A percentile compares a stretch with the other conserved stretches of the same genome.
These are phyloP conservation scores for Nepenthes mirabilis DNA, from an alignment of 148 eudicot genomes.

Conservation along the genomic window DNA sequence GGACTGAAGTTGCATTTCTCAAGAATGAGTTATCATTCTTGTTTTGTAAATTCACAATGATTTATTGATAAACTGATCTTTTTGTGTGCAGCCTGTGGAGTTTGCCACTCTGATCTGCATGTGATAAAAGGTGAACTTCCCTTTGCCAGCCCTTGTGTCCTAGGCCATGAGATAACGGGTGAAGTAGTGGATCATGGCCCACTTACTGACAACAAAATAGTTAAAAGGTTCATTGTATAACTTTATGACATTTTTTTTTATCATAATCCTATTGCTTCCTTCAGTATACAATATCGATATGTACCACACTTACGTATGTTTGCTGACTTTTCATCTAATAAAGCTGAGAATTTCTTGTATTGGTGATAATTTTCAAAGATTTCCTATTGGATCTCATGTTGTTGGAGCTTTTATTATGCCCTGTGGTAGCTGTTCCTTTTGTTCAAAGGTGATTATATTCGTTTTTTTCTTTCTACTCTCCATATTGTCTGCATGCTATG, in stretches of 20 bases:
- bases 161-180: constrained; percentile 98
- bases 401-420: constrained; percentile 99
- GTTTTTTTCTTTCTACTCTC: constrained; percentile 1
- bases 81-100: constrained; percentile 85
- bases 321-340: constrained; percentile 2
- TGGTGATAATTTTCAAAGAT: constrained; percentile 33
- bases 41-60: constrained; percentile 10
- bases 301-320: neutral
- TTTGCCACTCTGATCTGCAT: constrained; percentile 97
- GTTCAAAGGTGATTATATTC: constrained; percentile 49
- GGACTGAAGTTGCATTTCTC: neutral
- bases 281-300: neutral
- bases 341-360: constrained; percentile 11
- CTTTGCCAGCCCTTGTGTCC: constrained; percentile 83
- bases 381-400: constrained; percentile 83
- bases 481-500: neutral
- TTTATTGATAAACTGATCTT: neutral
- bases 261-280: neutral
- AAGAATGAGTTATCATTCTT: neutral
- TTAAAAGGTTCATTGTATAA: constrained; percentile 43
- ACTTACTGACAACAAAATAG: constrained; percentile 49
- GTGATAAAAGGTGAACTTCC: constrained; percentile 96
- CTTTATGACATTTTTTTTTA: neutral
- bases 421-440: constrained; percentile 87
- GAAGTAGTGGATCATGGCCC: constrained; percentile 97